These are phyloP conservation scores for Globisporangium canariense DNA, from an alignment of 352 stramenopile genomes.

Conservation along the genomic window DNA sequence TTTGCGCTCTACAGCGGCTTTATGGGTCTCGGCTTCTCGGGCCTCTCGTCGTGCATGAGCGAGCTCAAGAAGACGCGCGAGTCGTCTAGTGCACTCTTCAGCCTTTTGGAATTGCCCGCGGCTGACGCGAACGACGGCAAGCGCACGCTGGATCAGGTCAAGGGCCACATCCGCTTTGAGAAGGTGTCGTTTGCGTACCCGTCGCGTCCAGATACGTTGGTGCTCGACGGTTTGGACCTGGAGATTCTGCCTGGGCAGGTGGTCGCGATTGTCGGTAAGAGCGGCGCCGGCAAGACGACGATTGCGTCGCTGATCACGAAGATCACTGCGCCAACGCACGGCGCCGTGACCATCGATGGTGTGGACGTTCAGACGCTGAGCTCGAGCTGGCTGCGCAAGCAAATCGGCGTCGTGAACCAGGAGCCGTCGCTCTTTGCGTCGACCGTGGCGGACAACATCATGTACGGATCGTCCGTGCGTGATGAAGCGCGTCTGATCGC, in stretches of 20 bases:
- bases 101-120: constrained; percentile 48
- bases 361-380: constrained; percentile 66
- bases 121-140: constrained; percentile 32
- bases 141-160: constrained; percentile 39
- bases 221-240: constrained; percentile 63
- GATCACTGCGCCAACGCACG: constrained; percentile 59
- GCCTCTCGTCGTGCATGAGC: constrained; percentile 78
- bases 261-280: constrained; percentile 84
- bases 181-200: constrained; percentile 85
- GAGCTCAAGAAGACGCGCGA: constrained; percentile 76
- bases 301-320: constrained; percentile 79
- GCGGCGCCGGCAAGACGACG: constrained; percentile 82
- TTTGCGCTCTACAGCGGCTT: constrained; percentile 91
- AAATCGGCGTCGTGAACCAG: constrained; percentile 88
- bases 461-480: constrained; percentile 56
- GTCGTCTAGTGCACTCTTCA: constrained; percentile 69
- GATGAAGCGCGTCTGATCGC: constrained; percentile 55
- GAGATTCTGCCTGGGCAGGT: constrained; percentile 78
- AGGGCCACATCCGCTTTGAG: constrained; percentile 71
- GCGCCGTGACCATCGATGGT: constrained; percentile 61
- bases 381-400: constrained; percentile 71
- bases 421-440: constrained; percentile 80
- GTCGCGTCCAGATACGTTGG: constrained; percentile 61
- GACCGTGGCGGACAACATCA: constrained; percentile 86
- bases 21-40: constrained; percentile 88